Conservation (phyloP, 148 eudicot genomes). For the Tetragonia tetragonoides region DNA sequence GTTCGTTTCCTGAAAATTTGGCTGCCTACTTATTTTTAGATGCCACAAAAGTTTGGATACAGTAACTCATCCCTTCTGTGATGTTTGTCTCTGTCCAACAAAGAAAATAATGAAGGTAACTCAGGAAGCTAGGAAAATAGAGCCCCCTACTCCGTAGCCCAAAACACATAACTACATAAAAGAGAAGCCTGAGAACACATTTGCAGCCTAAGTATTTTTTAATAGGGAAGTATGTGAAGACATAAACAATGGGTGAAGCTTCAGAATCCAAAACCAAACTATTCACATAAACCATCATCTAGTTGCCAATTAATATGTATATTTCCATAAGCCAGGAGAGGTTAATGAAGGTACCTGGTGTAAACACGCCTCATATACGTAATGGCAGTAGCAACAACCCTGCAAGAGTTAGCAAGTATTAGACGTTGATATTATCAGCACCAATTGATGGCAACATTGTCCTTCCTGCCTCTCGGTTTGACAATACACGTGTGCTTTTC, state of each 20-base stretch:
- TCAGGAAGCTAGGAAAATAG: neutral
- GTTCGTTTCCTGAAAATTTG: too few species aligned
- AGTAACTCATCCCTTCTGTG: neutral
- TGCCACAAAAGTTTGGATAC: too few species aligned
- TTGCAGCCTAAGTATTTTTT: neutral
- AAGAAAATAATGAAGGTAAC: neutral
- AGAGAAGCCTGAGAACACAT: neutral
- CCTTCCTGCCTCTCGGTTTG: neutral
- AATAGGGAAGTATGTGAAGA: neutral
- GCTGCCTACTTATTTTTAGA: too few species aligned
- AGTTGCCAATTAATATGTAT: neutral
- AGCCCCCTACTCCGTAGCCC: neutral
- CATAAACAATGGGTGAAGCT: neutral
- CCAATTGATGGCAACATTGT: neutral
- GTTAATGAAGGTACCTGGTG: constrained; percentile 46
- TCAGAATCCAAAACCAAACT: neutral
- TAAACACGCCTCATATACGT: constrained; percentile 95
- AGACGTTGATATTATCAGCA: neutral
- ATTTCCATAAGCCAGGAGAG: neutral
- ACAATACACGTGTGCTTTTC: neutral
- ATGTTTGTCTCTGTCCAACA: neutral
- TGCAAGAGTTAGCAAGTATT: constrained; percentile 36
- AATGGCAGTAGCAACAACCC: constrained; percentile 98
- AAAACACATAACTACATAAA: too few species aligned
- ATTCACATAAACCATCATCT: constrained; percentile 4